Evolutionary conservation across 305 asterid genomes (phyloP).

Genomic region (Fraxinus angustifolia): DNA sequence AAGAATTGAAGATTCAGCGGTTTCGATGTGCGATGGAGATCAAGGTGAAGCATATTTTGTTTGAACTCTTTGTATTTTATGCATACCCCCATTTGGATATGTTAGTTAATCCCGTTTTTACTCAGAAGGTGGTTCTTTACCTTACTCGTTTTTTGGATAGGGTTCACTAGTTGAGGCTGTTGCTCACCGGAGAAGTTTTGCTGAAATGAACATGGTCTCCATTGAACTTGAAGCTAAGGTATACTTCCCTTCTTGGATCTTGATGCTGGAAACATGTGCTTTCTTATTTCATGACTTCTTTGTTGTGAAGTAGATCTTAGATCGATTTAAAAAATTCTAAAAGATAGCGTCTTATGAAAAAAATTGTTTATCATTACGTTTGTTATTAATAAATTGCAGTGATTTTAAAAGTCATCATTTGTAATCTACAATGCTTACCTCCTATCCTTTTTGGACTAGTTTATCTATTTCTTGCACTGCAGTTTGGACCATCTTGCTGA

Average conservation of each 20-base stretch:
- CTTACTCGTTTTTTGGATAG: constrained; percentile 42
- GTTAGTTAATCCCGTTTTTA: constrained; percentile 15
- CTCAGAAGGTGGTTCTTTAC: constrained; percentile 27
- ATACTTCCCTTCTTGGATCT: constrained; percentile 20
- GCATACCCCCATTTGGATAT: constrained; percentile 12
- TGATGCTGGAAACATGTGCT: constrained; percentile 10
- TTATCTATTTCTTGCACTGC: background rate
- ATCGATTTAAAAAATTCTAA: background rate
- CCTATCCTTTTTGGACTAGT: background rate
- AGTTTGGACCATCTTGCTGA: constrained; percentile 1
- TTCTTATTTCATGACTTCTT: constrained; percentile 9
- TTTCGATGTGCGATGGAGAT: constrained; percentile 50
- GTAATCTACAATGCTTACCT: background rate
- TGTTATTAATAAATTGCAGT: background rate
- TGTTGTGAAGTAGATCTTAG: background rate
- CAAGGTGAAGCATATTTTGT: constrained; percentile 46
- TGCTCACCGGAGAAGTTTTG: constrained; percentile 59
- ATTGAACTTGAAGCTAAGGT: constrained; percentile 83
- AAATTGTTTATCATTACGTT: background rate
- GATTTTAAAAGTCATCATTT: background rate
- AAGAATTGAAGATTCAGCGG: constrained; percentile 56
- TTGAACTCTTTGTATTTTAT: constrained; percentile 21
- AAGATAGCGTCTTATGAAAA: background rate
- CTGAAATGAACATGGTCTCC: constrained; percentile 59
- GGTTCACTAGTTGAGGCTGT: constrained; percentile 69